These are phyloP conservation scores for Cymbidium sinense DNA, from an alignment of 106 monocot genomes.

Conservation along the genomic window DNA sequence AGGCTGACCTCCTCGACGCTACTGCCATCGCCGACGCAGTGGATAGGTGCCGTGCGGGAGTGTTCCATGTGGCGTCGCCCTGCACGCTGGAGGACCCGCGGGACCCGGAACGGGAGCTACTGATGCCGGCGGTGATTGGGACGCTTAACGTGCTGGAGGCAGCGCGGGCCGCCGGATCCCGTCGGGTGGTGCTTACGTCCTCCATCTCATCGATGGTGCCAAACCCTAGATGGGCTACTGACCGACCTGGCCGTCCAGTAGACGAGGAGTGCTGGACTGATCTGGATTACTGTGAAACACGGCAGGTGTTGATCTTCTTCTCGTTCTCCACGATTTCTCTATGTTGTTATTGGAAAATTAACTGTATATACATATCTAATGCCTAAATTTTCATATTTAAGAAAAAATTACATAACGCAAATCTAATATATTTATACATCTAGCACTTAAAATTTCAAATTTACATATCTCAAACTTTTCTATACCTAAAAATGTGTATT, in stretches of 20 bases:
- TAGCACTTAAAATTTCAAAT: too few species aligned
- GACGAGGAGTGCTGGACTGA: slow-evolving; percentile 70
- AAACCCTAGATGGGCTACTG: slow-evolving; percentile 40
- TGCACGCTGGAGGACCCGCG: slow-evolving; percentile 37
- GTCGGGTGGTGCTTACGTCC: slow-evolving; percentile 57
- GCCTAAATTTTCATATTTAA: too few species aligned
- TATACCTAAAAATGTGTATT: too few species aligned
- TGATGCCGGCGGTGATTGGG: slow-evolving; percentile 56
- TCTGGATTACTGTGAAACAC: slow-evolving; percentile 45
- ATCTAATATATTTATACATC: too few species aligned
- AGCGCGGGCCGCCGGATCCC: slow-evolving; percentile 26
- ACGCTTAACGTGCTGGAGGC: slow-evolving; percentile 69
- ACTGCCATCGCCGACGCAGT: slow-evolving; percentile 23
- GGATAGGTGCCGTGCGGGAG: slow-evolving; percentile 28
- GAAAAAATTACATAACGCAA: too few species aligned
- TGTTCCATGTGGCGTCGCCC: slow-evolving; percentile 57
- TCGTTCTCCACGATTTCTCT: background rate
- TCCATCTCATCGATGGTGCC: slow-evolving; percentile 71
- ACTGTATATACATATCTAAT: too few species aligned
- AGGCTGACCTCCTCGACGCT: slow-evolving; percentile 35
- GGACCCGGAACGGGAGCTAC: slow-evolving; percentile 39
- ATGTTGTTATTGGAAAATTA: too few species aligned
- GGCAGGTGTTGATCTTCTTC: slow-evolving; percentile 8
- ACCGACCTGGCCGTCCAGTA: slow-evolving; percentile 19
- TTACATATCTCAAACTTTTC: too few species aligned